These are phyloP conservation scores for Carpinus viminea DNA, from an alignment of 306 rosid genomes.

Conservation along the genomic window DNA sequence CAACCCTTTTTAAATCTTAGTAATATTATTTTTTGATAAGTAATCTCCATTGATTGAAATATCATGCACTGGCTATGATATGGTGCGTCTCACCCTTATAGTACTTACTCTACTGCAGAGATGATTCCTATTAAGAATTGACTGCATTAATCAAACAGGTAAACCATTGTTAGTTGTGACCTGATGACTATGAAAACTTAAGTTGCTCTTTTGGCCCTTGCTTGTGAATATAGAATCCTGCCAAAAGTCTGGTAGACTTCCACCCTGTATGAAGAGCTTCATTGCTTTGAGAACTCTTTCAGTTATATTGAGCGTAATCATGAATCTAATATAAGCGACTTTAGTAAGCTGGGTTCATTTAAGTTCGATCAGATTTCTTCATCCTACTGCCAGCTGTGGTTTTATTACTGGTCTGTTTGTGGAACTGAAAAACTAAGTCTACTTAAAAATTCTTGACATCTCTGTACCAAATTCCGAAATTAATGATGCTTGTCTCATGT, in stretches of 20 bases:
- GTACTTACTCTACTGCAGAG: neutral
- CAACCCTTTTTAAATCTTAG: neutral
- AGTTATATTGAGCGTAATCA: too few relatives aligned
- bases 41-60: neutral
- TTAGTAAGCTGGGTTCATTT: neutral
- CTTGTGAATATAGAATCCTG: neutral
- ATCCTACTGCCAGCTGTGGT: neutral
- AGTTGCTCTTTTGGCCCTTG: neutral
- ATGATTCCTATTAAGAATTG: neutral
- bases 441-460: constrained; percentile 16
- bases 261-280: neutral
- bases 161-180: neutral
- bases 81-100: neutral
- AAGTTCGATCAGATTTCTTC: neutral
- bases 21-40: neutral
- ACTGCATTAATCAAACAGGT: neutral
- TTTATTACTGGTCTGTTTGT: neutral
- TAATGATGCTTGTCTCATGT: constrained; percentile 26
- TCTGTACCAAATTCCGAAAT: constrained; percentile 18
- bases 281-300: neutral
- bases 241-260: neutral
- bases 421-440: constrained; percentile 1
- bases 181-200: neutral
- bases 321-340: neutral
- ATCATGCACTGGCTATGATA: neutral